phyloP scores from a whole-genome alignment of 2,329 filamentous ascomycete species.

The Chalaropsis thielavioides region DNA sequence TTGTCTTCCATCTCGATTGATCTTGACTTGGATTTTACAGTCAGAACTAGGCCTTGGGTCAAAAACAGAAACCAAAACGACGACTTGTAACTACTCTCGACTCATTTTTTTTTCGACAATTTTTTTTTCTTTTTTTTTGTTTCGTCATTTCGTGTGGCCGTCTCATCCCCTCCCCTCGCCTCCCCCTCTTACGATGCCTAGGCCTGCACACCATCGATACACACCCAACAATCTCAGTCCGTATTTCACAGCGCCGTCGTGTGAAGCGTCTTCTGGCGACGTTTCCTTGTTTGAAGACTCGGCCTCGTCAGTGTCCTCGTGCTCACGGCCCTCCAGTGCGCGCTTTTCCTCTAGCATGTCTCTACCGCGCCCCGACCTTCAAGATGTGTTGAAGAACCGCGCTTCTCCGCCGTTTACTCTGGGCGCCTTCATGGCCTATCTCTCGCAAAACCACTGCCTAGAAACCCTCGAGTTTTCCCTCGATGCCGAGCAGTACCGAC shows the following conservation, averaged over 20 bases:
- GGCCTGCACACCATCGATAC: constrained; percentile 2
- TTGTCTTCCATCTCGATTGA: background rate
- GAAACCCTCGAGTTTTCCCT: constrained; percentile 95
- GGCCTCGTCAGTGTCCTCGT: constrained; percentile 19
- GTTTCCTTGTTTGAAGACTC: constrained; percentile 12
- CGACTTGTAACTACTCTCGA: background rate
- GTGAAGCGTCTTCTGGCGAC: constrained; percentile 7
- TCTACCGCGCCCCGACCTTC: constrained; percentile 41
- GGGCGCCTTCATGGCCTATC: constrained; percentile 85
- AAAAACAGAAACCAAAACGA: no score
- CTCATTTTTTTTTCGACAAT: background rate
- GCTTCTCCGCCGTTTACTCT: constrained; percentile 82
- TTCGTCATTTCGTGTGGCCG: background rate
- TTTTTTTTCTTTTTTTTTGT: background rate
- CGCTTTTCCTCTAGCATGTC: constrained; percentile 31
- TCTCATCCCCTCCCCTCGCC: background rate
- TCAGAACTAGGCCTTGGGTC: background rate
- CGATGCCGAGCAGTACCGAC: constrained; percentile 73
- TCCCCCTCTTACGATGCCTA: background rate
- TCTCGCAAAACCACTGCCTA: constrained; percentile 92
- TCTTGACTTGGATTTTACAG: background rate
- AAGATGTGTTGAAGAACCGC: constrained; percentile 72
- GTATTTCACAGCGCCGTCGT: background rate
- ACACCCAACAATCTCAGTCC: background rate
- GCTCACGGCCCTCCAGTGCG: constrained; percentile 37